Conservation (phyloP, 2,329 filamentous ascomycete genomes). For the Rhinocladiella similis region DNA sequence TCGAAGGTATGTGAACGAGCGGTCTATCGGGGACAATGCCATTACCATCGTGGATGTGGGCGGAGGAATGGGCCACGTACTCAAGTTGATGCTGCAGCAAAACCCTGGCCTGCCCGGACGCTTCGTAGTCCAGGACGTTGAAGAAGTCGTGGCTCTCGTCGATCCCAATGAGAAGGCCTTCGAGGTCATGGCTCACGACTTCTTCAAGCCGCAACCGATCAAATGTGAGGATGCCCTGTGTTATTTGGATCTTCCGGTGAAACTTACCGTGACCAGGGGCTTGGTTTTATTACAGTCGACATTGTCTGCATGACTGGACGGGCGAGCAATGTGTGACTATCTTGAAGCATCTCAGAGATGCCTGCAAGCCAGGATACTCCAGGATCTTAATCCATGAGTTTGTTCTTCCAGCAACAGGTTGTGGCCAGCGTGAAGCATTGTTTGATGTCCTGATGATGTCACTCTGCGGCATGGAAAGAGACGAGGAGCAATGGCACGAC, state of each 20-base stretch:
- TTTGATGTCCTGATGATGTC: constrained; percentile 7
- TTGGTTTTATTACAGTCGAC: not conserved
- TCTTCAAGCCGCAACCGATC: not conserved
- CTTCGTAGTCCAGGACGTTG: not conserved
- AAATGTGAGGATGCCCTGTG: not conserved
- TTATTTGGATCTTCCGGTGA: not conserved
- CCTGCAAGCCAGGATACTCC: constrained; percentile 1
- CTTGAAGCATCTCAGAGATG: not conserved
- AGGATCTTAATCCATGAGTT: constrained; percentile 4
- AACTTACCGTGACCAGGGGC: not conserved
- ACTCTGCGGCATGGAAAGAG: not conserved
- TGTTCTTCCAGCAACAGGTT: constrained; percentile 3
- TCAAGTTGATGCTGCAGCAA: not conserved
- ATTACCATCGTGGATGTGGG: not conserved
- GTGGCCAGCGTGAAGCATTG: not conserved
- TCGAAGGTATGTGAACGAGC: not conserved
- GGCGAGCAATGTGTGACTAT: not conserved
- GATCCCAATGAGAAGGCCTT: not conserved
- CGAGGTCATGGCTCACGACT: not conserved
- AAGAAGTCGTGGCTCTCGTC: not conserved
- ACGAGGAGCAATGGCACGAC: not conserved
- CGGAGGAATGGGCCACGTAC: not conserved
- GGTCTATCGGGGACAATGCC: not conserved
- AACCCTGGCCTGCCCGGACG: not conserved
- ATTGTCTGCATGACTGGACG: not conserved